Conservation (phyloP, 441 rosid species). For the Theobroma grandiflorum region DNA sequence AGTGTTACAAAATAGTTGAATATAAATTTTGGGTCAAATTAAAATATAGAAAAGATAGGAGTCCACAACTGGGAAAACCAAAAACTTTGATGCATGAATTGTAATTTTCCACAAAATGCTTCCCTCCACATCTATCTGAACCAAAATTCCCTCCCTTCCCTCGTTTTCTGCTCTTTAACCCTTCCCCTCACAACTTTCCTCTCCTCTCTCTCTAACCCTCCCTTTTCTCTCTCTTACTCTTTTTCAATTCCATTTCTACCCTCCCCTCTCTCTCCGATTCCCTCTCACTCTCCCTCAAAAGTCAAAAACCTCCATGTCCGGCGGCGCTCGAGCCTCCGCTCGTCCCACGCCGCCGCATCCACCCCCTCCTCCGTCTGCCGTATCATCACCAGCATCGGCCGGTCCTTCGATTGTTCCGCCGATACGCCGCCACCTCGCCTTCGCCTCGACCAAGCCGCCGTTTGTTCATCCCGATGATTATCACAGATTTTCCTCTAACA, state of each 20-base stretch:
- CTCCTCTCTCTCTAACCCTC: constrained; percentile 32
- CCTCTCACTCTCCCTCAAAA: not conserved
- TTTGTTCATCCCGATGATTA: constrained; percentile 72
- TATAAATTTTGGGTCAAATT: constrained; percentile 19
- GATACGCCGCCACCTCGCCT: constrained; percentile 78
- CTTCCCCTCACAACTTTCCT: constrained; percentile 21
- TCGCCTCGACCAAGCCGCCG: constrained; percentile 76
- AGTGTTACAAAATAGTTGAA: not conserved
- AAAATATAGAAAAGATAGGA: constrained; percentile 17
- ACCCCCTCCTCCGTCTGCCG: constrained; percentile 29
- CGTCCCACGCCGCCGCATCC: constrained; percentile 37
- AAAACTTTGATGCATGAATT: not conserved
- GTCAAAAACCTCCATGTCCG: constrained; percentile 50
- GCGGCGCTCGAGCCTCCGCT: constrained; percentile 55
- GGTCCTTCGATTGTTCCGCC: constrained; percentile 70
- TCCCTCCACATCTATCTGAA: constrained; percentile 95
- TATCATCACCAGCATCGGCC: constrained; percentile 23
- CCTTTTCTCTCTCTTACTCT: constrained; percentile 29
- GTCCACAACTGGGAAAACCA: constrained; percentile 30
- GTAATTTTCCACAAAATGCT: constrained; percentile 36
- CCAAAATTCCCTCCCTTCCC: constrained; percentile 90
- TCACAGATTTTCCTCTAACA: constrained; percentile 63
- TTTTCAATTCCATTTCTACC: constrained; percentile 16
- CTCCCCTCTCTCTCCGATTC: constrained; percentile 17
- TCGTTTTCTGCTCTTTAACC: constrained; percentile 56